These are phyloP conservation scores for Colletotrichum sojae DNA, from an alignment of 2,329 filamentous ascomycete species.

Conservation along the genomic window DNA sequence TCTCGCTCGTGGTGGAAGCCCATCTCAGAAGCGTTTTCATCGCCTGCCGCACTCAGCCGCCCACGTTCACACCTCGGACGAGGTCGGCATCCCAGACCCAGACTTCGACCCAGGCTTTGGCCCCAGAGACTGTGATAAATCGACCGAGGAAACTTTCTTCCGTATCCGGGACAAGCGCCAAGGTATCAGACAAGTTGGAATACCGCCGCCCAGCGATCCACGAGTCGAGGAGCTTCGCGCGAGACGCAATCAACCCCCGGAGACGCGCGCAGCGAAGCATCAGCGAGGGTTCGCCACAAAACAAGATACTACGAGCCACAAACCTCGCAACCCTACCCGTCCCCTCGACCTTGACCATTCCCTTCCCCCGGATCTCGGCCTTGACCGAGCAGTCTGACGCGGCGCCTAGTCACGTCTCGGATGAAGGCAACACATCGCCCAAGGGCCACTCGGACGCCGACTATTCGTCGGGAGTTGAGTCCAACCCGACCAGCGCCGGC, in stretches of 20 bases:
- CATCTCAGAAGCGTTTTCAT: constrained; percentile 38
- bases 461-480: constrained; percentile 35
- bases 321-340: neutral
- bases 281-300: constrained; percentile 1
- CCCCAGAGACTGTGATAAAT: neutral
- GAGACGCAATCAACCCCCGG: neutral
- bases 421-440: neutral
- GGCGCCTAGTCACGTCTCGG: neutral
- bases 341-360: constrained; percentile 27
- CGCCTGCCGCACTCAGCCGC: constrained; percentile 21
- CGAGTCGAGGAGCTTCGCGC: neutral
- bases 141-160: constrained; percentile 22
- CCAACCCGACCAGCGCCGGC: constrained; percentile 30
- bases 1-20: constrained; percentile 30
- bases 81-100: constrained; percentile 4
- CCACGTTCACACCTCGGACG: neutral
- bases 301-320: neutral
- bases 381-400: constrained; percentile 34
- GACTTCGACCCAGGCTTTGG: too few relatives aligned
- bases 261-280: neutral
- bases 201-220: neutral
- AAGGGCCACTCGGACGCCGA: constrained; percentile 29
- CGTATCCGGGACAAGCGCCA: constrained; percentile 6
- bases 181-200: neutral
- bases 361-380: constrained; percentile 33